Percentiles rank a stretch among this genome's conserved stretches.
Evolutionary conservation across 345 rosid genomes (phyloP).

Genomic region (Populus alba): DNA sequence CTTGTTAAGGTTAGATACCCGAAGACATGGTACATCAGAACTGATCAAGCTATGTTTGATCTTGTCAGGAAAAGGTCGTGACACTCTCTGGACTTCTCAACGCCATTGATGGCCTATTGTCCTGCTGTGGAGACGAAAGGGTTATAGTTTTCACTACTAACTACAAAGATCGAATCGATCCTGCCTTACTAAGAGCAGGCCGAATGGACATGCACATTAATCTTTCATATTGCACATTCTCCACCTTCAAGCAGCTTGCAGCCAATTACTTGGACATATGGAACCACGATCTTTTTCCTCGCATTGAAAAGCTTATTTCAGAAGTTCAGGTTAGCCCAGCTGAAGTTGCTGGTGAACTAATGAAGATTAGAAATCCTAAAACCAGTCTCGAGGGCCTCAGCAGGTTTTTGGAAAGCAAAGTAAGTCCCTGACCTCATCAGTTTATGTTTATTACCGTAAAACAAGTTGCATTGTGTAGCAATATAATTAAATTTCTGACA

Average conservation of each 20-base stretch:
- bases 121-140: conserved; percentile 52
- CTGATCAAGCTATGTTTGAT: background rate
- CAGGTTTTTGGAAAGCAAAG: conserved; percentile 34
- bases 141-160: conserved; percentile 49
- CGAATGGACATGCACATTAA: conserved; percentile 45
- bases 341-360: conserved; percentile 42
- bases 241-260: conserved; percentile 44
- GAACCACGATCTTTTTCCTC: conserved; percentile 23
- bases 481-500: too few species aligned
- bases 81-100: conserved; percentile 42
- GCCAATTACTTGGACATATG: conserved; percentile 27
- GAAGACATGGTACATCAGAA: too few species aligned
- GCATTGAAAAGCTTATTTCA: conserved; percentile 25
- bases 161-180: conserved; percentile 38
- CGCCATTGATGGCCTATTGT: conserved; percentile 39
- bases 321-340: conserved; percentile 36
- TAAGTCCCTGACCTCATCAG: background rate
- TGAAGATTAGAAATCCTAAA: conserved; percentile 28
- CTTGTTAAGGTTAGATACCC: too few species aligned
- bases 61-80: conserved; percentile 11
- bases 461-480: too few species aligned
- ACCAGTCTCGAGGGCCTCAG: conserved; percentile 22
- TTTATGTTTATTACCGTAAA: background rate
- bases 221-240: conserved; percentile 40
- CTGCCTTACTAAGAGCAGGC: conserved; percentile 43